Evolutionary conservation across 2,329 filamentous ascomycete genomes (phyloP).

Genomic region (Hymenoscyphus linearis): DNA sequence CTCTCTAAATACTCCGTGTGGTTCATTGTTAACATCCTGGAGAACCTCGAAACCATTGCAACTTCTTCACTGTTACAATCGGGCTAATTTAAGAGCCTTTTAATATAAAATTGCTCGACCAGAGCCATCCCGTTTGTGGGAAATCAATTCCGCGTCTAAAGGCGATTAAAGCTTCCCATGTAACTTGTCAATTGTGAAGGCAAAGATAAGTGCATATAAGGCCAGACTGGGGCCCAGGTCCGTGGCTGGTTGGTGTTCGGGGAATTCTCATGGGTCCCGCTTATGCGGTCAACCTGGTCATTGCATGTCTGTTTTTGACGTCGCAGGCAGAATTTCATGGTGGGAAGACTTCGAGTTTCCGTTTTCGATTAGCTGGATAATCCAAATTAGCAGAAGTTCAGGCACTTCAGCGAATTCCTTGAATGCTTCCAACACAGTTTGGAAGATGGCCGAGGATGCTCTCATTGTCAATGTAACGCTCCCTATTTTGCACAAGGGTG

Average conservation of each 20-base stretch:
- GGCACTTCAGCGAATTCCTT: background rate
- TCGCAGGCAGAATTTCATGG: background rate
- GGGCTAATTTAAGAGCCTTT: background rate
- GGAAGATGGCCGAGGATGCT: background rate
- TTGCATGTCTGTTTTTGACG: conserved; percentile 3
- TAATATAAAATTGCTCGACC: background rate
- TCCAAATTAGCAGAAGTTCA: background rate
- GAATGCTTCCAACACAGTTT: background rate
- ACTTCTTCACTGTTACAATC: background rate
- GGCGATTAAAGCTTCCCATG: background rate
- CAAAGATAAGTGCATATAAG: background rate
- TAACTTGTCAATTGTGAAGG: background rate
- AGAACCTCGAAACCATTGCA: background rate
- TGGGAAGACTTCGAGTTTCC: background rate
- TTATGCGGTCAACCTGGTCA: conserved; percentile 1
- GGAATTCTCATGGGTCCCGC: conserved; percentile 7
- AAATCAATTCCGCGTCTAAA: background rate
- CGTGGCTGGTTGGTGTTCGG: conserved; percentile 6
- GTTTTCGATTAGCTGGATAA: background rate
- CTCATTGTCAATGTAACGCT: background rate
- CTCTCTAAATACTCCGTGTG: conserved; percentile 2
- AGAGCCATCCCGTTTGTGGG: background rate
- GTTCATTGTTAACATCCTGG: background rate
- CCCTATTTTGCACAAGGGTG: background rate
- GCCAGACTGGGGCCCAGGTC: background rate